These are phyloP conservation scores for Sarocladium kiliense DNA, from an alignment of 2,329 filamentous ascomycete species.

Conservation along the genomic window DNA sequence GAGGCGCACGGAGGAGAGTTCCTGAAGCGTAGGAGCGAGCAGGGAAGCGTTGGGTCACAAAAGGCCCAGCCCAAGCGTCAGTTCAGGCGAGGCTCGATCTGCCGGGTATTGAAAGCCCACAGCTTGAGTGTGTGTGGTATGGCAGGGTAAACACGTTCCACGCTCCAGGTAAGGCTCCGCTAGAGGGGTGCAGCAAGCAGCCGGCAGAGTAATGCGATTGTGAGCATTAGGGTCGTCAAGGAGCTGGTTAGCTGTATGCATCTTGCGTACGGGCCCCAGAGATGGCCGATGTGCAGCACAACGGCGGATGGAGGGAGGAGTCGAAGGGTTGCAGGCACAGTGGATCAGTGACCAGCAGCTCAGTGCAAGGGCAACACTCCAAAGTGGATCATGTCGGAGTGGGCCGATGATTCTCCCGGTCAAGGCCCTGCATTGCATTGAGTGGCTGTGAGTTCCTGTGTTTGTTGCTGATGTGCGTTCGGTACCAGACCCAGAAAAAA, in stretches of 20 bases:
- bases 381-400: slow-evolving; percentile 7
- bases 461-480: neutral
- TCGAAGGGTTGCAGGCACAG: neutral
- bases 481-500: neutral
- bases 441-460: neutral
- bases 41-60: slow-evolving; percentile 1
- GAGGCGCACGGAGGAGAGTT: slow-evolving; percentile 9
- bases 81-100: slow-evolving; percentile 3
- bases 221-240: too few species aligned
- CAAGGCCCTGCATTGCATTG: neutral
- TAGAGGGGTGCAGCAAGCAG: too few species aligned
- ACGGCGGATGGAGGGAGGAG: too few species aligned
- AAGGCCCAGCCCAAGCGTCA: neutral
- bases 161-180: neutral
- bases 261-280: too few species aligned
- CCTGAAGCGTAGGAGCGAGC: slow-evolving; percentile 1
- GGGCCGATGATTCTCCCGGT: slow-evolving; percentile 9
- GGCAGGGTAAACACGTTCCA: neutral
- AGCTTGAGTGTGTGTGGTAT: neutral
- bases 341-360: neutral
- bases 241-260: too few species aligned
- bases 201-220: neutral
- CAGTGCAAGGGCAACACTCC: neutral
- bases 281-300: too few species aligned
- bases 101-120: neutral